Evolutionary conservation across 768 basidiomycete species (phyloP).

Genomic region (Boletus speciosus): DNA sequence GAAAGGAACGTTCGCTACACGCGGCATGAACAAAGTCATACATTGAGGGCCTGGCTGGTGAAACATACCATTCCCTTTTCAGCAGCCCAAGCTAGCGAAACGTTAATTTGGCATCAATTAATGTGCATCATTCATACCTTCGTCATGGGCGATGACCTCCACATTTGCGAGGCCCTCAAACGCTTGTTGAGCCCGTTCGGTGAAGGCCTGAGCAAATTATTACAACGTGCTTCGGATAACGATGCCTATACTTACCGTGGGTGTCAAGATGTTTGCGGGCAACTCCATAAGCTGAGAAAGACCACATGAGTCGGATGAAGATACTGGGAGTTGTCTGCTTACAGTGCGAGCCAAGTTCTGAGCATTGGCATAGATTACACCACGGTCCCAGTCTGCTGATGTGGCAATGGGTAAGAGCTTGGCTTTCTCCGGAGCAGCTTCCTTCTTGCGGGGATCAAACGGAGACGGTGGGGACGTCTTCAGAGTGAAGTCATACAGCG

Average conservation of each 20-base stretch:
- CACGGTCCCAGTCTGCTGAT: constrained; percentile 65
- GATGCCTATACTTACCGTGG: constrained; percentile 49
- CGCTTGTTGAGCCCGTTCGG: constrained; percentile 63
- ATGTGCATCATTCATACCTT: constrained; percentile 43
- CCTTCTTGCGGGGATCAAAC: constrained; percentile 59
- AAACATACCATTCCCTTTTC: constrained; percentile 73
- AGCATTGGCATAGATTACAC: constrained; percentile 67
- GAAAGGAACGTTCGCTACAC: constrained; percentile 77
- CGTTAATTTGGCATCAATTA: neutral
- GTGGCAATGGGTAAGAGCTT: constrained; percentile 42
- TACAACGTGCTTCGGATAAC: neutral
- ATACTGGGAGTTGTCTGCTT: constrained; percentile 13
- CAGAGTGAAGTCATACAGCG: constrained; percentile 70
- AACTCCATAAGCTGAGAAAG: constrained; percentile 67
- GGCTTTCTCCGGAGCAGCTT: constrained; percentile 49
- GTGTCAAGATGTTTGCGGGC: constrained; percentile 84
- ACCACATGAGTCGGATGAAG: neutral
- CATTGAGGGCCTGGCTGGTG: neutral
- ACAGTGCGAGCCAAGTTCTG: constrained; percentile 82
- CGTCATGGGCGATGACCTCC: constrained; percentile 66
- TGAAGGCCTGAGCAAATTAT: constrained; percentile 50
- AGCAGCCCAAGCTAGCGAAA: constrained; percentile 65
- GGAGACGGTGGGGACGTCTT: constrained; percentile 68
- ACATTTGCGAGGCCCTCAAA: constrained; percentile 66
- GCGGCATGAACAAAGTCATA: neutral